Conservation (phyloP, 164 flowering plant species). For the Akebia trifoliata region DNA sequence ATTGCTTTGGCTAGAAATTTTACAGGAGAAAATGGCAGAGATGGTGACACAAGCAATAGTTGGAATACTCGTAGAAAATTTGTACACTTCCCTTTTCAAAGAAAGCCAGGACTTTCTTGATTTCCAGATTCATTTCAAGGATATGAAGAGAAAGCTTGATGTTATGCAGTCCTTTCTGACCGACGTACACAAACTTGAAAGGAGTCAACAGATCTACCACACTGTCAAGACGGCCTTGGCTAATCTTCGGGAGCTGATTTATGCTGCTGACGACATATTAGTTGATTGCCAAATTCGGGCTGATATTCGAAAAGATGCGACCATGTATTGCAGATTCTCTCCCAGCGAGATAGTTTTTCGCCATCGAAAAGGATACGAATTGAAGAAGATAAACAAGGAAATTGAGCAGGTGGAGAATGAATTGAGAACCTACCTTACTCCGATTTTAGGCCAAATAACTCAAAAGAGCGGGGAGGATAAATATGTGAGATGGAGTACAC, state of each 20-base stretch:
- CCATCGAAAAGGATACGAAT: constrained; percentile 13
- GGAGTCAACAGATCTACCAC: not conserved
- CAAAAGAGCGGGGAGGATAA: not conserved
- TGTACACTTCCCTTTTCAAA: not conserved
- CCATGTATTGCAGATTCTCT: not conserved
- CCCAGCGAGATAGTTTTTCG: constrained; percentile 1
- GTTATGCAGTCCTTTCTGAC: constrained; percentile 13
- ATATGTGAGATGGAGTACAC: constrained; percentile 4
- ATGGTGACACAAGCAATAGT: too few species aligned
- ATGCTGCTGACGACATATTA: too few species aligned
- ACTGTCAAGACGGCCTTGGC: constrained; percentile 8
- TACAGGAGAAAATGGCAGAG: not conserved
- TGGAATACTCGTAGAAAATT: too few species aligned
- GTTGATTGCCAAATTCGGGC: constrained; percentile 19
- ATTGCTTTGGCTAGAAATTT: too few species aligned
- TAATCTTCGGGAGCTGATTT: constrained; percentile 13
- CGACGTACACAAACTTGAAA: constrained; percentile 9
- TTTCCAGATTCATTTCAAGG: not conserved
- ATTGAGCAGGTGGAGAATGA: constrained; percentile 9
- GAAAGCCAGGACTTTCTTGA: too few species aligned
- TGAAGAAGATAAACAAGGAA: constrained; percentile 13
- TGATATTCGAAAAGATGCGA: constrained; percentile 4
- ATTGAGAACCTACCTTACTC: not conserved
- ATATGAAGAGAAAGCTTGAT: not conserved
- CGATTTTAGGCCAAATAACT: not conserved